Base-by-base conservation (phyloP, 352 stramenopile genomes). In the Globisporangium paddicum region DNA sequence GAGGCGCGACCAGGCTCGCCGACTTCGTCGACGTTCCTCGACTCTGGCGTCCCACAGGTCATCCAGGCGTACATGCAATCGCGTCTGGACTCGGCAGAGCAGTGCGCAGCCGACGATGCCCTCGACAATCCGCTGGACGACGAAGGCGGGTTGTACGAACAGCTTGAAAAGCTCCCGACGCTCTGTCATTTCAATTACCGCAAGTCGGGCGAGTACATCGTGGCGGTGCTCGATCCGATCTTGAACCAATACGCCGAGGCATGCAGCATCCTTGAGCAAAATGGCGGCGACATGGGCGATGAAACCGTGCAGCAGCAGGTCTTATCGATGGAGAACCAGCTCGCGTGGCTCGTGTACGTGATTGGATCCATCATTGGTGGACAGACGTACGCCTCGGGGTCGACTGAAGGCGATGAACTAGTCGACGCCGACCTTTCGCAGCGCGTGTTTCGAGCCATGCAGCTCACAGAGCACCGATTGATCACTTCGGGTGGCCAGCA, bases 311-410 rank as follows among this genome's bases (percentile, higher is more conserved):
- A 93, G 35, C 77, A 91, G 54, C 79, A 85, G 41, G 64, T 91
- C 21, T 66, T 77, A 47, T 89, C 74, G 38, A 84, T 98, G 62
- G 97, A 99, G 69, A 96, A 92, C 49, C 93, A 99, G 70, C 72
- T 98, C 47, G 97, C 96, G 14, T 99, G 97, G 97, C 71, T 99
- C 21, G 94, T 97, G 44, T 98, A 99, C 69, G 93, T 98, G 21
- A 91, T 98, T 52, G 96, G 93, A 19, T 86, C 95, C 5, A 96
- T 99, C 66, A 96, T 99, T 54, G 96, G 95, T 40, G 95, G 94
- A 5, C 96, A 99, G 71, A 90, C 86, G 66, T 99, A 97, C 73
- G 96, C 90, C 18, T 94, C 90, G 0, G 86, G 89, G 18, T 88
- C 94, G 21, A 90, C 80, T 1, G 95, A 98, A 52, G 96, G 95